Evolutionary conservation across 306 rosid genomes (phyloP), one percentile per base, ranked within the genome.

Genomic region (Lablab purpureus): DNA sequence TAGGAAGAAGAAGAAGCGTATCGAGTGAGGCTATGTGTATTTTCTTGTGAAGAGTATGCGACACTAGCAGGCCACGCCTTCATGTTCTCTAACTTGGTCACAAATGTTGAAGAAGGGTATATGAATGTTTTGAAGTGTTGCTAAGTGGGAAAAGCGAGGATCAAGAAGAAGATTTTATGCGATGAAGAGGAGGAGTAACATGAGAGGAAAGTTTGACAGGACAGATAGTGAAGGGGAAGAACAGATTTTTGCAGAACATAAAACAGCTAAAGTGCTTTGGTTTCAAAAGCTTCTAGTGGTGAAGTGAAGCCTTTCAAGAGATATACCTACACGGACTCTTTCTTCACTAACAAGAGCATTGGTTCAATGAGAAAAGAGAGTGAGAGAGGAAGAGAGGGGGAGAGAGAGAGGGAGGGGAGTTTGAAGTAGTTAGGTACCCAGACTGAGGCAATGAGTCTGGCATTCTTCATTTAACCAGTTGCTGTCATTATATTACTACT

Each of bases 351-450:
- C 58, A 30, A 21, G 55, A 41, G 43, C 72, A 58, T 9, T 43
- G 84, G 77, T 37, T 67, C 55, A 10, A 43, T 19, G 77, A 74
- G 37, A 40, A 2, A 18, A 18, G 4, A 21, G 2, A 19, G 11
- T 10, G 23, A 52, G 6, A 19, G 22, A n/a, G 18, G 0, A 3
- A 1, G 67, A 56, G 18, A 66, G 73, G 46, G 14, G 41, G 62
- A 67, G 76, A 68, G n/a, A 77, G 76, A 47, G 10, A 51, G 64
- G 36, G 76, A 73, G 67, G n/a, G 5, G 7, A 62, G 69, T 80
- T 72, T 80, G 80, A 74, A 86, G 85, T 86, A 76, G 92, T 83
- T 88, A 88, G 79, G 88, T 67, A 67, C 77, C 13, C 83, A 79
- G 93, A 80, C 83, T 83, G 88, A 83, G 46, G 50, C 46, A 68